Percentiles rank a stretch among this genome's conserved stretches.
Evolutionary conservation across 805 yeast genomes (phyloP).

Genomic region (Alloascoidea hylecoeti): DNA sequence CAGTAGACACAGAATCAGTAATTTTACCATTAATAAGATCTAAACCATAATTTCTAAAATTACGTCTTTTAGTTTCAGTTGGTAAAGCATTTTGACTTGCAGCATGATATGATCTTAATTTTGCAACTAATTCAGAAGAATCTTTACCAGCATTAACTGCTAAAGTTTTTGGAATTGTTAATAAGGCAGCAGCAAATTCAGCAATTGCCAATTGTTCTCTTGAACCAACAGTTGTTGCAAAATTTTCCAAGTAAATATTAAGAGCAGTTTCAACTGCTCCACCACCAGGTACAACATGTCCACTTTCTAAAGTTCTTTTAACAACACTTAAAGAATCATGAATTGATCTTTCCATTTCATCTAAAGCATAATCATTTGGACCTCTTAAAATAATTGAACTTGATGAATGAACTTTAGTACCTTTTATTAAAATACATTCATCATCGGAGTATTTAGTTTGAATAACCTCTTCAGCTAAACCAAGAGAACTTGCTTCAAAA

Average conservation of each 20-base stretch:
- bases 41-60: constrained; percentile 83
- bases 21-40: constrained; percentile 87
- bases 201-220: constrained; percentile 97
- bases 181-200: constrained; percentile 84
- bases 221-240: constrained; percentile 95
- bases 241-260: constrained; percentile 87
- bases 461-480: constrained; percentile 79
- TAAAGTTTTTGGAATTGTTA: constrained; percentile 89
- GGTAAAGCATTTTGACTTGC: constrained; percentile 80
- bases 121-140: constrained; percentile 87
- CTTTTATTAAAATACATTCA: constrained; percentile 87
- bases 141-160: constrained; percentile 98
- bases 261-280: constrained; percentile 98
- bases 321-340: constrained; percentile 93
- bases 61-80: constrained; percentile 72
- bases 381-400: constrained; percentile 91
- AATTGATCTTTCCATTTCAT: constrained; percentile 96
- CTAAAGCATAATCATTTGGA: constrained; percentile 83
- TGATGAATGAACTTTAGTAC: constrained; percentile 83
- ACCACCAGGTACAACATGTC: constrained; percentile 95
- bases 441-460: constrained; percentile 92
- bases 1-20: constrained; percentile 69
- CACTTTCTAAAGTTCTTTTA: constrained; percentile 90
- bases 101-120: constrained; percentile 91
- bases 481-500: constrained; percentile 73